Evolutionary conservation across 1,284 basidiomycete species (phyloP), one percentile per base, ranked within the genome.

Genomic region (Ustilago tritici): DNA sequence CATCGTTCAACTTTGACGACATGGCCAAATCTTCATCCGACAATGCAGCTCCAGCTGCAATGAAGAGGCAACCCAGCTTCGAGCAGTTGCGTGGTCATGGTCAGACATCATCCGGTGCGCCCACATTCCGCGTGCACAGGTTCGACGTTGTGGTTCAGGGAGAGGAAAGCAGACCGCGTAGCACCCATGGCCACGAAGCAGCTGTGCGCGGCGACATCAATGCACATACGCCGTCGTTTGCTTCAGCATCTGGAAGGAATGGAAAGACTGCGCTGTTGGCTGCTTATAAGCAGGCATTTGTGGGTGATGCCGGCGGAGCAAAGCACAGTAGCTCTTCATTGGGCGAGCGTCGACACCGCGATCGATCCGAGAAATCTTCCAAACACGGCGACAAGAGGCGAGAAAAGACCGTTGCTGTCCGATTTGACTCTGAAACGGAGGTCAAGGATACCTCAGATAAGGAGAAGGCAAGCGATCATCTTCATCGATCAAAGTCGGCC

Each of bases 261-360:
- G 70, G 70, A 5, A 73, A 72, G 43, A 64, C 57, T 32, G 70
- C 62, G 10, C 61, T 77, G 0, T 10, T 77, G 15, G 70, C 70
- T 1, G 75, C 75, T 5, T 73, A 70, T 65, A 73, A 72, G 59
- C 75, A 77, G 41, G 75, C 75, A 2, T 77, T 73, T 31, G 53
- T 40, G 11, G 36, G 38, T 12, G 65, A 68, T 12, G 35, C 32
- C 1, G 28, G 15, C 1, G 8, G 50, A 31, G 41, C 61, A 12
- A 52, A 73, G 32, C 32, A 53, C 7, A 46, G 40, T 17, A 15
- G 43, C 43, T 52, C 53, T 5, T 61, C 57, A 4, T 53, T 55
- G 34, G 58, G 59, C 9, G 61, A 61, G 6, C 69, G 50, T 47
- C 50, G 41, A 2, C 62, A 61, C 28, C 49, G 59, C 12, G 68